A percentile compares a stretch with the other conserved stretches of the same genome.
Conservation (phyloP, 495 filamentous ascomycete genomes). For the Neurospora tetraspora region DNA sequence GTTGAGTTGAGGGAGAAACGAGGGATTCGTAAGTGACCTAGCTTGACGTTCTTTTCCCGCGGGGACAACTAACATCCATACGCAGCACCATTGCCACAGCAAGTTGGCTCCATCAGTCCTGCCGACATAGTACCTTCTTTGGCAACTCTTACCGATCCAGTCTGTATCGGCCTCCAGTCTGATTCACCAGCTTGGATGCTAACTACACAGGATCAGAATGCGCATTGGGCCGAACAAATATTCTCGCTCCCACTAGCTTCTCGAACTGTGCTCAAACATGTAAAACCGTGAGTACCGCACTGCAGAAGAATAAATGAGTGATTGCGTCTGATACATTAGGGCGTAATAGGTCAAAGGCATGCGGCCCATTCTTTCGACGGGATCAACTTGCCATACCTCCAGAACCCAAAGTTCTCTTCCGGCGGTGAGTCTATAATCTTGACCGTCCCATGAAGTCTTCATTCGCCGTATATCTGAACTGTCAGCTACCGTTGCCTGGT, state of each 20-base stretch:
- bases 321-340: background rate
- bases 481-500: background rate
- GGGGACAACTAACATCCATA: background rate
- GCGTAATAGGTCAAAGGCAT: slow-evolving; percentile 17
- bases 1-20: slow-evolving; percentile 35
- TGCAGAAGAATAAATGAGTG: background rate
- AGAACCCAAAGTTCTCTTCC: slow-evolving; percentile 40
- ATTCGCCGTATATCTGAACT: background rate
- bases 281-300: slow-evolving; percentile 12
- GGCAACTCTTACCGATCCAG: background rate
- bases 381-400: slow-evolving; percentile 31
- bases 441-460: background rate
- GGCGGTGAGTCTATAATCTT: slow-evolving; percentile 27
- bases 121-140: background rate
- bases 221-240: slow-evolving; percentile 45
- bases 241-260: slow-evolving; percentile 43
- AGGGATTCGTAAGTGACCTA: slow-evolving; percentile 29
- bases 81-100: slow-evolving; percentile 19
- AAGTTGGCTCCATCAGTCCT: slow-evolving; percentile 9
- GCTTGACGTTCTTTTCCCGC: background rate
- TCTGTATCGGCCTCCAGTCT: background rate
- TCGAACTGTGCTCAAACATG: slow-evolving; percentile 37
- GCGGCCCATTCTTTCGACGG: slow-evolving; percentile 32
- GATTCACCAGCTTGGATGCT: background rate
- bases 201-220: slow-evolving; percentile 3